Base-by-base conservation (phyloP, 2,329 filamentous ascomycete species). In the Fusarium xyrophilum region DNA sequence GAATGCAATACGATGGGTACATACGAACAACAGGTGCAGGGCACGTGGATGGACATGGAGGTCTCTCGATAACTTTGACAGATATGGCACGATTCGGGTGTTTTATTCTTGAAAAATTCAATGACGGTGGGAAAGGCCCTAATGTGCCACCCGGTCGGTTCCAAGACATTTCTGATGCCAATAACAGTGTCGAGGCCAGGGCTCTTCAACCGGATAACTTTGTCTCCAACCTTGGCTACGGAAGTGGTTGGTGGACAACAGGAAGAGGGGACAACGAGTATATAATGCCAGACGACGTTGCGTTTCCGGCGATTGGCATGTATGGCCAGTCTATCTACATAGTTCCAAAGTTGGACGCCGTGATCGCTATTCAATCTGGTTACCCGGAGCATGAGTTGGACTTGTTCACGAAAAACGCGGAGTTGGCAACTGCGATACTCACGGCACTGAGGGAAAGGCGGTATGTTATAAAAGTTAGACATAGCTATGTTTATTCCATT, bases 171-270 rank as follows among this genome's bases (percentile, higher is more conserved):
- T 69, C 67, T 9, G 50, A 43, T 12, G 67, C 67, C 10, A 67
- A 48, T 19, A 27, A 42, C 9, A 69, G 67, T 14, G 33, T 58
- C 7, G 67, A 67, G 12, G 32, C 67, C 4, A 46, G 67, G 15
- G 51, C 67, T 32, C 46, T 53, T 15, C 42, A 53, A 8, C 58
- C 63, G 0, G 60, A 67, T 27, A 69, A 69, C 10, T 64, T 67
- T 23, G 56, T 64, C 8, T 58, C 63, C 3, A 64, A 48, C 3
- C 48, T 69, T 50, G 67, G 67, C 2, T 69, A 69, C 8, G 67
- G 70, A 32, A 70, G 50, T 13, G 67, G 67, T 7, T 69, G 67
- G 67, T 69, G 67, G 67, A 69, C 67, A 4, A 66, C 67, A 38
- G 58, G 38, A 1, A 53, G 44, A 40, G 67, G 58, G 4, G 50